Evolutionary conservation across 495 filamentous ascomycete species (phyloP).

Genomic region (Neurospora sp.): DNA sequence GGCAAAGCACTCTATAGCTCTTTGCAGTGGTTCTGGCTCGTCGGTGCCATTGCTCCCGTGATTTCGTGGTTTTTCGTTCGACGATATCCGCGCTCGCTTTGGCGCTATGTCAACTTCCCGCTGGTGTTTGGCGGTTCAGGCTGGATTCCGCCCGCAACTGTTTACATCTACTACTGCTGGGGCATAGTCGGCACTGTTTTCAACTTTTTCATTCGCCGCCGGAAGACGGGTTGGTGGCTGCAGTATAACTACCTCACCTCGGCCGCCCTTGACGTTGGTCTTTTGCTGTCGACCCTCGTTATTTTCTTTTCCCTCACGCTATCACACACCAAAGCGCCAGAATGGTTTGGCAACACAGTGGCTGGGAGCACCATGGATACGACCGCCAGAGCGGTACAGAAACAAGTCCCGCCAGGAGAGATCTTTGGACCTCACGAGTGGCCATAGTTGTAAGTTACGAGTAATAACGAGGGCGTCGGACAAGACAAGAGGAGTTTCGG

Average conservation of each 20-base stretch:
- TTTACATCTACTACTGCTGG: constrained; percentile 59
- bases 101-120: constrained; percentile 54
- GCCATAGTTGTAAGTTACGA: constrained; percentile 16
- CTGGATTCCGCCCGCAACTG: constrained; percentile 53
- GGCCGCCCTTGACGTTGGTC: constrained; percentile 58
- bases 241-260: constrained; percentile 72
- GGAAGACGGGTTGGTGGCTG: constrained; percentile 62
- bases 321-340: constrained; percentile 38
- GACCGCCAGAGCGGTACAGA: constrained; percentile 23
- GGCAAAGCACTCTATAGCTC: constrained; percentile 51
- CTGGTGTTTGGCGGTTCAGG: constrained; percentile 56
- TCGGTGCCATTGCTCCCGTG: constrained; percentile 49
- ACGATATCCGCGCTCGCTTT: constrained; percentile 42
- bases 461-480: background rate
- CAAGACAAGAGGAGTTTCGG: background rate
- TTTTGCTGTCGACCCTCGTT: constrained; percentile 54
- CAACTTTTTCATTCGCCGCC: constrained; percentile 53
- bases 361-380: constrained; percentile 31
- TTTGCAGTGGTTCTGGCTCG: constrained; percentile 60
- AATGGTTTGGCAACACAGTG: constrained; percentile 58
- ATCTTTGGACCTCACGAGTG: constrained; percentile 37
- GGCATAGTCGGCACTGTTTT: constrained; percentile 57
- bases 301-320: constrained; percentile 61
- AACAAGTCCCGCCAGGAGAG: constrained; percentile 21
- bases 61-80: constrained; percentile 52